Base-by-base conservation (phyloP, 1,284 basidiomycete genomes). In the Cystodermella granulosa region DNA sequence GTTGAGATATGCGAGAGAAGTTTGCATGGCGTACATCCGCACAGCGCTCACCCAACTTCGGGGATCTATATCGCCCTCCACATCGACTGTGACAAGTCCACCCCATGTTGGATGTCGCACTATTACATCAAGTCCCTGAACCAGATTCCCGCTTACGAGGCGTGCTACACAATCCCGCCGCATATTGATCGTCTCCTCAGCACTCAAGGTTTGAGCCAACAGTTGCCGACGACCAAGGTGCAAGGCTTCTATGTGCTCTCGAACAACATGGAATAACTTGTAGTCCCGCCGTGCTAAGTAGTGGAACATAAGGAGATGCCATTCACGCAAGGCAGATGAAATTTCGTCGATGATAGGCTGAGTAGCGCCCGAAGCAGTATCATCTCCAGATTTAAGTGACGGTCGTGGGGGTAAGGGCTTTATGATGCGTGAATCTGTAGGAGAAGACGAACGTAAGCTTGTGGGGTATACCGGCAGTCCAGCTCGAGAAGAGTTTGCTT, bases 271-370 rank as follows among this genome's bases (percentile, higher is more conserved):
- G 68, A 98, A 96, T 16, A 95, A 80, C 35, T 80, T 80, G 70
- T 98, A 98, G 60, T 98, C 89, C 47, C 92, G 80, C 42, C 81
- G 76, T 3, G 85, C 83, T 21, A 98, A 84, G 65, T 97, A 94
- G 46, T 85, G 83, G 59, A 93, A 94, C 76, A 97, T 86, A 23
- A 95, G 77, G 22, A 81, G 80, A 60, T 93, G 87, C 92, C 94
- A 98, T 77, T 98, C 95, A 28, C 94, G 82, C 35, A 98, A 72
- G 0, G 95, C 93, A 17, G 92, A 95, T 0, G 95, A 90, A 55
- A 98, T 96, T 70, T 98, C 95, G 67, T 98, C 95, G 43, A 98
- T 82, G 58, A 98, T 84, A 1, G 94, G 95, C 61, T 96, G 93
- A 11, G 69, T 72, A 21, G 77, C 74, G 5, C 92, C 92, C 0